Evolutionary conservation across 768 basidiomycete species (phyloP).

Genomic region (Trametes punicea): DNA sequence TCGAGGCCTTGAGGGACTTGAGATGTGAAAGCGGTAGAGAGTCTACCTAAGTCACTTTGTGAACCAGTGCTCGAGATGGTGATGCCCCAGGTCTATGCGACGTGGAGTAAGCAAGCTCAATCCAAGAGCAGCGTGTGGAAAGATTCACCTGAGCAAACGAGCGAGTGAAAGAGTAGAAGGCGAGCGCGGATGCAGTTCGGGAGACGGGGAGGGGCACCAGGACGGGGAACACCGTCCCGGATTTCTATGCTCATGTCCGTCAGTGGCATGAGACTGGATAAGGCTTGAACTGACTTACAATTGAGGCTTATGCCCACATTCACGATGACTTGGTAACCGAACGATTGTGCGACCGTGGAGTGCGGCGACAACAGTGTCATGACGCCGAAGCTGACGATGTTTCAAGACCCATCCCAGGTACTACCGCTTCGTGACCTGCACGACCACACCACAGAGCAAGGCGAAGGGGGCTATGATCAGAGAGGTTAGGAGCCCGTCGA

Average conservation of each 20-base stretch:
- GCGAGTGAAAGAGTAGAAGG: slow-evolving; percentile 26
- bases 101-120: background rate
- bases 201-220: slow-evolving; percentile 27
- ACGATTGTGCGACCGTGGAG: slow-evolving; percentile 11
- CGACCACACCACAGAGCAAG: slow-evolving; percentile 33
- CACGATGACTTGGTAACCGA: slow-evolving; percentile 30
- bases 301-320: slow-evolving; percentile 1
- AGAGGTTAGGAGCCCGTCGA: slow-evolving; percentile 33
- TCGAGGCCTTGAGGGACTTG: slow-evolving; percentile 23
- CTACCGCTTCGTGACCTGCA: slow-evolving; percentile 33
- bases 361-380: slow-evolving; percentile 27
- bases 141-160: background rate
- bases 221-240: slow-evolving; percentile 23
- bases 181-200: slow-evolving; percentile 31
- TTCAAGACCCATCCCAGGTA: slow-evolving; percentile 19
- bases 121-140: background rate
- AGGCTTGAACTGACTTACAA: background rate
- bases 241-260: background rate
- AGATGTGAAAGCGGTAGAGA: slow-evolving; percentile 29
- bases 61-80: slow-evolving; percentile 34
- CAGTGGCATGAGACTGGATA: background rate
- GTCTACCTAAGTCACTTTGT: slow-evolving; percentile 32
- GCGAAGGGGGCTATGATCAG: slow-evolving; percentile 37
- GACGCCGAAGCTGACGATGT: slow-evolving; percentile 12
- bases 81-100: slow-evolving; percentile 32